Percentiles rank a stretch among this genome's conserved stretches.
Evolutionary conservation across 2,329 filamentous ascomycete genomes (phyloP).

Genomic region (Cryphonectria radicalis): DNA sequence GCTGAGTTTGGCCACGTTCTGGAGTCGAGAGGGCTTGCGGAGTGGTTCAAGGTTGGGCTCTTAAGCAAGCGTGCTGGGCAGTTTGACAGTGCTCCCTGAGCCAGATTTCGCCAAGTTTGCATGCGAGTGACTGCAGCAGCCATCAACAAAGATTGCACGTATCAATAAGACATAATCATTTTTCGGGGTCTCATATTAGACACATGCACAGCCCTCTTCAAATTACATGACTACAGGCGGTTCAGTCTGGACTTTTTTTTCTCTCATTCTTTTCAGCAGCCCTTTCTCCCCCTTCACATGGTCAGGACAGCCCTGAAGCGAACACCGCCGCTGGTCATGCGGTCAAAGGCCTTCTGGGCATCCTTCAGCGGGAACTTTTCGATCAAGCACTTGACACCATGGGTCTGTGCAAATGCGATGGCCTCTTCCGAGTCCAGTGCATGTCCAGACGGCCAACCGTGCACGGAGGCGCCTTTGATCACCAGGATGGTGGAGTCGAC

Average conservation of each 20-base stretch:
- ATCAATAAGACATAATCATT: too few species aligned
- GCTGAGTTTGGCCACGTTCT: constrained; percentile 67
- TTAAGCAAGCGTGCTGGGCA: constrained; percentile 28
- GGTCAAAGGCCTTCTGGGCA: constrained; percentile 44
- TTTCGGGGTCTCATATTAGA: too few species aligned
- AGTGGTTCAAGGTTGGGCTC: constrained; percentile 53
- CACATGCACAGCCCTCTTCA: neutral
- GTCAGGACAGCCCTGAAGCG: constrained; percentile 28
- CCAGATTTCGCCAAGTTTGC: neutral
- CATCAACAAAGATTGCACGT: neutral
- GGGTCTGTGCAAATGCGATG: constrained; percentile 63
- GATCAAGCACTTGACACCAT: constrained; percentile 66
- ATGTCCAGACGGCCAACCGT: constrained; percentile 65
- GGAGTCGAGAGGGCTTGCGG: constrained; percentile 60
- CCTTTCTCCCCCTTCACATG: constrained; percentile 6
- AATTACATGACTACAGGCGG: neutral
- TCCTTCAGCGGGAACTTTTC: constrained; percentile 64
- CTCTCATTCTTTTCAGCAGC: neutral
- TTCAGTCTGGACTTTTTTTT: neutral
- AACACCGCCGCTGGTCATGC: constrained; percentile 25
- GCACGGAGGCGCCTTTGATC: constrained; percentile 58
- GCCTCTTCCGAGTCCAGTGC: constrained; percentile 66
- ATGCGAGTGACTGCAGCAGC: neutral
- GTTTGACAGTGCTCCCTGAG: constrained; percentile 25
- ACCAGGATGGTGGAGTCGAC: constrained; percentile 50